Evolutionary conservation across 148 eudicot genomes (phyloP), one percentile per base, ranked within the genome.

Genomic region (Cornus suecica): DNA sequence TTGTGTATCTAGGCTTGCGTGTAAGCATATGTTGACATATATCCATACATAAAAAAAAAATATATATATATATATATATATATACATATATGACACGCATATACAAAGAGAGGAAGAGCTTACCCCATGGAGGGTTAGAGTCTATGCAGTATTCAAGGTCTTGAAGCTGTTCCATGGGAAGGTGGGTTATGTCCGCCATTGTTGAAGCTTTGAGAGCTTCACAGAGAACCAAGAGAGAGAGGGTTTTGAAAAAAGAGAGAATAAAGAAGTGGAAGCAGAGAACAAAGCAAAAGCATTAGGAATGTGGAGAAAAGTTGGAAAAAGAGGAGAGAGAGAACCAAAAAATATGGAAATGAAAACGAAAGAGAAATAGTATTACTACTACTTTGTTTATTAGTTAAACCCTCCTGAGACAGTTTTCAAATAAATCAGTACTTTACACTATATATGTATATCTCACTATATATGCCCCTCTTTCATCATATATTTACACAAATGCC

Each of bases 91-190:
- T n/a, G n/a, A n/a, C n/a, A n/a, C n/a, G n/a, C n/a, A n/a, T n/a
- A n/a, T n/a, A 73, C 2, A 24, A n/a, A 3, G 32, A 18, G 56
- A 63, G 68, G 25, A 23, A 61, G 68, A 30, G 48, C 76, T 63
- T 95, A 95, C 97, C 80, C 99, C 97, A 95, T 61, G 99, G 97
- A 78, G 97, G 99, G 80, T 95, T 92, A 62, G 99, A 95, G 81
- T 95, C 99, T 75, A 95, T 95, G 89, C 99, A 95, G 81, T 92
- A 95, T 66, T 95, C 99, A 63, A 95, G 94, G 94, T 95, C 99
- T 76, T 95, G 99, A 2, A 92, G 99, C 88, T 95, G 99, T 62
- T 95, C 99, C 99, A 95, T 92, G 66, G 99, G 99, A 31, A 80
- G 97, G 80, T 91, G 94, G 41, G 70, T 84, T 65, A 94, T 94